Evolutionary conservation across 805 yeast genomes (phyloP), one percentile per base, ranked within the genome.

Genomic region (Wickerhamiella alocasiicola): DNA sequence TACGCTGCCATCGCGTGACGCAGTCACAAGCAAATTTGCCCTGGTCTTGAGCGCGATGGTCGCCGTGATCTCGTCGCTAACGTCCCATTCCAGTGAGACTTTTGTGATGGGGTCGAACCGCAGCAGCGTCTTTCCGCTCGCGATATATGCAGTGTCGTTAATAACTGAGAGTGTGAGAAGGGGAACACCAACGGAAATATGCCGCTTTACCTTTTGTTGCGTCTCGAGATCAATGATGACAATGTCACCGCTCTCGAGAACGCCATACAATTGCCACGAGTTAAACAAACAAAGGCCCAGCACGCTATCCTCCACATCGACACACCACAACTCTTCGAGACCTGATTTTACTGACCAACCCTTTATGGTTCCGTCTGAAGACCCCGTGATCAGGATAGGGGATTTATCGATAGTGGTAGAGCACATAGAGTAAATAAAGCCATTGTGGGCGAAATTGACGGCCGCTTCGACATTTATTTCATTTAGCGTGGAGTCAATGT

Each of bases 311-410:
- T 72, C 76, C 47, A 80, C 77, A 29, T 76, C 76, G 27, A 82
- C 57, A 6, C 65, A 54, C 44, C 35, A 47, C 17, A 42, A 49
- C 41, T 30, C 46, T 27, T 46, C 42, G 1, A 48, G 47, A 7
- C 46, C 45, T 5, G 33, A 20, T 1, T 47, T 46, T 20, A 75
- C 51, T 0, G 73, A 71, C 97, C 97, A 88, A 9, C 84, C 56
- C 50, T 82, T 82, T n/a, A 80, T 72, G 6, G 70, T 51, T 0
- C 96, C 97, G 60, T 91, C 97, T 34, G 97, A 97, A 38, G 95
- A 94, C 20, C 93, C 88, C 2, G 81, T 67, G 3, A 78, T 59
- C 6, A 81, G 53, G 7, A 63, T 56, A 28, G 68, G 70, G 3
- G 31, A 27, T 19, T 40, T 46, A 39, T 39, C 39, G 31, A 28